phyloP scores from a whole-genome alignment of 2,329 filamentous ascomycete species.

The Penicillium sp. region DNA sequence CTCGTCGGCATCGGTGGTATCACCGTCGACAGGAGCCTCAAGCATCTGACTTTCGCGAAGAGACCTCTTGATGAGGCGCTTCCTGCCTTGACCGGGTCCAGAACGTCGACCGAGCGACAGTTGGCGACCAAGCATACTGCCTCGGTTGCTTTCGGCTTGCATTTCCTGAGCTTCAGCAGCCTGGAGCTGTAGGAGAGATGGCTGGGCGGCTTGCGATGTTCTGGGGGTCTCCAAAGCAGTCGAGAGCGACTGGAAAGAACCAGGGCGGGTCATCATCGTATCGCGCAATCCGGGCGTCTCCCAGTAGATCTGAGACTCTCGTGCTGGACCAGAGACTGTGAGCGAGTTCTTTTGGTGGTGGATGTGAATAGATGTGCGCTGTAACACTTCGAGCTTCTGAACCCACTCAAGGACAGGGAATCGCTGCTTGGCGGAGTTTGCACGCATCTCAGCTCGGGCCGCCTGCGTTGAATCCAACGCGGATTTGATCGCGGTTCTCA shows the following conservation, averaged over 20 bases:
- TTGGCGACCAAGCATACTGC: constrained; percentile 6
- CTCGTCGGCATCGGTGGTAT: constrained; percentile 24
- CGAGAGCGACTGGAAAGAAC: neutral
- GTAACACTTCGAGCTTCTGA: constrained; percentile 63
- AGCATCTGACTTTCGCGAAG: constrained; percentile 8
- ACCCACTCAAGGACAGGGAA: constrained; percentile 70
- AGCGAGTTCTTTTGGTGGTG: constrained; percentile 46
- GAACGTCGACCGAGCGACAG: constrained; percentile 17
- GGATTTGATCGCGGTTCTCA: constrained; percentile 63
- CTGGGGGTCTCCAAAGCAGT: constrained; percentile 3
- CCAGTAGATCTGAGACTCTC: constrained; percentile 32
- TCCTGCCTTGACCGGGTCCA: constrained; percentile 19
- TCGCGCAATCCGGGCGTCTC: constrained; percentile 6
- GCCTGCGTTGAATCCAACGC: constrained; percentile 60
- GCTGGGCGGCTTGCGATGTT: constrained; percentile 2
- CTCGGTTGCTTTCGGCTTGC: constrained; percentile 5
- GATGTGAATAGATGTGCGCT: constrained; percentile 60
- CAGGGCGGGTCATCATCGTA: neutral
- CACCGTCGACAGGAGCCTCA: constrained; percentile 16
- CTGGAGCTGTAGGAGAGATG: constrained; percentile 10
- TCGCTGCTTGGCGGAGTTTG: constrained; percentile 64
- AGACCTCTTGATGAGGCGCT: constrained; percentile 13
- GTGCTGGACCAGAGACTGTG: constrained; percentile 25
- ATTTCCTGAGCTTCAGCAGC: constrained; percentile 6
- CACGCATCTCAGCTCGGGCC: constrained; percentile 63